Evolutionary conservation across 768 basidiomycete species (phyloP), one percentile per base, ranked within the genome.

Genomic region (Strobilomyces dryophilus): DNA sequence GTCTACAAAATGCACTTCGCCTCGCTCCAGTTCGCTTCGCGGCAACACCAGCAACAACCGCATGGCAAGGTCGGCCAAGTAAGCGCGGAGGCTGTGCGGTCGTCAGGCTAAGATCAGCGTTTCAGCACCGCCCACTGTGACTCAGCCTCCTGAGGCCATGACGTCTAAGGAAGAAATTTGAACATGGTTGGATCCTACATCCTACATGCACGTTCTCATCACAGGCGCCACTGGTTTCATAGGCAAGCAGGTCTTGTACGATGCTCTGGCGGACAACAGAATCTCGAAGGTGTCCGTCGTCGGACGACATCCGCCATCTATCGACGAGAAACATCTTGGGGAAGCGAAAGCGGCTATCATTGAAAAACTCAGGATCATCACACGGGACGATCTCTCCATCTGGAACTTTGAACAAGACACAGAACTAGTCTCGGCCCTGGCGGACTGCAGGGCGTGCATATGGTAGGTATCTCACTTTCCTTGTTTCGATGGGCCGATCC

Each of bases 201-300:
- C n/a, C n/a, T n/a, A n/a, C n/a, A 66, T 66, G 61, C 64, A 66
- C 53, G 18, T 66, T 42, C 59, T 66, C 45, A 59, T 66, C 49
- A 63, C 61, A 18, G 64, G 64, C 47, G 56, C 64, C 2, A 63
- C 65, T 10, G 64, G 64, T 18, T 64, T 59, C 48, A 56, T 66
- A 41, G 64, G 64, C 49, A 58, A 58, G 20, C 54, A 55, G 12
- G 60, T 52, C 24, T 44, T 66, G 4, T 44, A 57, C 32, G 54
- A 57, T 35, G 60, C 62, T 2, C 40, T 66, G 9, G 15, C 18
- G 5, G 62, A 66, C 47, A 55, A 58, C 54, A 55, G 61, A 31
- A 44, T 66, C 53, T 51, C 64, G 2, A 66, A 62, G 49, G 58
- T 66, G 46, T 64, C 65, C 10, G 60, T 62, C 7, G 49, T 66